A percentile compares a stretch with the other conserved stretches of the same genome.
These are phyloP conservation scores for Pyrenophora tritici-repentis DNA, from an alignment of 2,329 filamentous ascomycete genomes.

Conservation along the genomic window DNA sequence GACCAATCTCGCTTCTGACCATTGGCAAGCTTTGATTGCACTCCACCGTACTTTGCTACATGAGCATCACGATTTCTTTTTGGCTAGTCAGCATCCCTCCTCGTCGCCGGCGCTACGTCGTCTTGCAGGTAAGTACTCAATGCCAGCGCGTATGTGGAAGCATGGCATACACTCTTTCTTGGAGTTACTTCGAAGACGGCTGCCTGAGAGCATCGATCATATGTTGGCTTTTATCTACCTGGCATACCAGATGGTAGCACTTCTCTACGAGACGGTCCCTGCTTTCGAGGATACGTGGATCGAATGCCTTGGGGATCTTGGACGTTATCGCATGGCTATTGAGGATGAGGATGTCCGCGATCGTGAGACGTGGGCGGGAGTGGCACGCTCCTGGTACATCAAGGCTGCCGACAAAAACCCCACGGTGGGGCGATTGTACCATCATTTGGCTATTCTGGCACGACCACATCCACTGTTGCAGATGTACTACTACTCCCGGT, in stretches of 20 bases:
- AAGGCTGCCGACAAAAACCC: slow-evolving; percentile 79
- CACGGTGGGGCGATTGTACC: slow-evolving; percentile 77
- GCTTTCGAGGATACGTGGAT: slow-evolving; percentile 89
- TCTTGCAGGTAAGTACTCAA: slow-evolving; percentile 79
- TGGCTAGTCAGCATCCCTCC: slow-evolving; percentile 81
- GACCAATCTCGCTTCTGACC: slow-evolving; percentile 61
- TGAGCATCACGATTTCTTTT: slow-evolving; percentile 68
- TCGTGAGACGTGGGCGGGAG: slow-evolving; percentile 78
- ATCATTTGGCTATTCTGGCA: slow-evolving; percentile 82
- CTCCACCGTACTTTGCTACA: slow-evolving; percentile 80
- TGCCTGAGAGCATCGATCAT: slow-evolving; percentile 79
- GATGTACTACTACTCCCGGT: slow-evolving; percentile 73
- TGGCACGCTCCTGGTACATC: slow-evolving; percentile 79
- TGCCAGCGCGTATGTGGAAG: slow-evolving; percentile 94
- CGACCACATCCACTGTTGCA: slow-evolving; percentile 72
- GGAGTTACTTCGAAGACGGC: slow-evolving; percentile 66
- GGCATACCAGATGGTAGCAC: slow-evolving; percentile 86
- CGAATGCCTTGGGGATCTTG: slow-evolving; percentile 86
- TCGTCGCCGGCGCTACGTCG: slow-evolving; percentile 69
- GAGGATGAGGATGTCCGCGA: slow-evolving; percentile 79
- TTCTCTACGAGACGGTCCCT: slow-evolving; percentile 83
- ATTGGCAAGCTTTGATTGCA: slow-evolving; percentile 84
- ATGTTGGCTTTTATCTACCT: slow-evolving; percentile 92
- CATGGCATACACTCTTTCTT: slow-evolving; percentile 88
- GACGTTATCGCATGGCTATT: slow-evolving; percentile 87